phyloP scores from a whole-genome alignment of 192 early-diverging fungal species.

The Nowakowskiella sp. region DNA sequence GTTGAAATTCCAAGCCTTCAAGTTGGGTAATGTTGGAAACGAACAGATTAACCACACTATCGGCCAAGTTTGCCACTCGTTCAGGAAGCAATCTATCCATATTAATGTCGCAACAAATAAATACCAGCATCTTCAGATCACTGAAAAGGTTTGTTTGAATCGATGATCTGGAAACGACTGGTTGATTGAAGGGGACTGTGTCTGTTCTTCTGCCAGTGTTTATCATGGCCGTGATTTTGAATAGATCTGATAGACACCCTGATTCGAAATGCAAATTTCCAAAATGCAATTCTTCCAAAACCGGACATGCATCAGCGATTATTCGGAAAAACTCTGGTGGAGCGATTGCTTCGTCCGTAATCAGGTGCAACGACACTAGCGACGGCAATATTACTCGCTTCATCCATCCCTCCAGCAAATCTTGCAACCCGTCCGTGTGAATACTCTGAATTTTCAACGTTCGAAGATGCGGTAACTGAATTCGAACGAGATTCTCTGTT shows the following conservation, averaged over 20 bases:
- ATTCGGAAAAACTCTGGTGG: background rate
- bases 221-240: background rate
- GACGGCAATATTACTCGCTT: background rate
- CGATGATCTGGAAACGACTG: too few species aligned
- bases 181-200: too few species aligned
- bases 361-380: background rate
- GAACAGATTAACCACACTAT: background rate
- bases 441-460: background rate
- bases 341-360: background rate
- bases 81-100: too few species aligned
- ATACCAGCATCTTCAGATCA: background rate
- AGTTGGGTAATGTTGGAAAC: background rate
- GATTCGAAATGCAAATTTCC: too few species aligned
- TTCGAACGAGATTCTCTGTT: background rate
- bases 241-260: background rate
- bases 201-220: too few species aligned
- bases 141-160: too few species aligned
- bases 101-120: background rate
- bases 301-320: background rate
- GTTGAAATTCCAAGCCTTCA: background rate
- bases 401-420: background rate
- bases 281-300: background rate
- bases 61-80: background rate
- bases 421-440: background rate
- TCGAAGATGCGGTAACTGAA: background rate